phyloP scores from a whole-genome alignment of 225 moss, liverwort and hornwort genomes.

The Rhytidiadelphus loreus region DNA sequence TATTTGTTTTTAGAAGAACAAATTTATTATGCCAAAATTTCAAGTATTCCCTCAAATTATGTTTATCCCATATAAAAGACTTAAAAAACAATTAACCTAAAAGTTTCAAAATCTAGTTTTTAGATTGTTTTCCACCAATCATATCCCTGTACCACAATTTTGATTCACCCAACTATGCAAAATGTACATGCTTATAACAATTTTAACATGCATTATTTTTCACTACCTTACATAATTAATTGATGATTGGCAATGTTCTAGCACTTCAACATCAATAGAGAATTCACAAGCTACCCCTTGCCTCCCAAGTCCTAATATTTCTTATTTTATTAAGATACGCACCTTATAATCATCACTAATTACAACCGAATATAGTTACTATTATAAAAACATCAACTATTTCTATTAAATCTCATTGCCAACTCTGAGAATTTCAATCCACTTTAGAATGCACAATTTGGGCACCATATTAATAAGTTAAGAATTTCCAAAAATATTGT shows the following conservation, averaged over 20 bases:
- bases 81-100: too few relatives aligned
- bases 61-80: too few relatives aligned
- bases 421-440: not conserved
- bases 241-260: not conserved
- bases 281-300: not conserved
- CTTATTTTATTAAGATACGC: not conserved
- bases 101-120: too few relatives aligned
- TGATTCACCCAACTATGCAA: too few relatives aligned
- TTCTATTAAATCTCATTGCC: not conserved
- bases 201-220: not conserved
- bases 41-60: too few relatives aligned
- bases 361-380: rapidly evolving
- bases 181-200: too few relatives aligned
- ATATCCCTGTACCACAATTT: too few relatives aligned
- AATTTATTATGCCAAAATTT: too few relatives aligned
- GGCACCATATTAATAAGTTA: not conserved
- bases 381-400: not conserved
- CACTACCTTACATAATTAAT: not conserved
- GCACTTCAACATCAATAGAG: not conserved
- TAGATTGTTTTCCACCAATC: too few relatives aligned
- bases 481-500: not conserved
- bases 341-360: not conserved
- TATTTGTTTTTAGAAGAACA: too few relatives aligned
- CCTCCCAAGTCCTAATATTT: not conserved
- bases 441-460: not conserved